Conservation (phyloP, 2,329 filamentous ascomycete genomes). For the Apiospora arundinis region DNA sequence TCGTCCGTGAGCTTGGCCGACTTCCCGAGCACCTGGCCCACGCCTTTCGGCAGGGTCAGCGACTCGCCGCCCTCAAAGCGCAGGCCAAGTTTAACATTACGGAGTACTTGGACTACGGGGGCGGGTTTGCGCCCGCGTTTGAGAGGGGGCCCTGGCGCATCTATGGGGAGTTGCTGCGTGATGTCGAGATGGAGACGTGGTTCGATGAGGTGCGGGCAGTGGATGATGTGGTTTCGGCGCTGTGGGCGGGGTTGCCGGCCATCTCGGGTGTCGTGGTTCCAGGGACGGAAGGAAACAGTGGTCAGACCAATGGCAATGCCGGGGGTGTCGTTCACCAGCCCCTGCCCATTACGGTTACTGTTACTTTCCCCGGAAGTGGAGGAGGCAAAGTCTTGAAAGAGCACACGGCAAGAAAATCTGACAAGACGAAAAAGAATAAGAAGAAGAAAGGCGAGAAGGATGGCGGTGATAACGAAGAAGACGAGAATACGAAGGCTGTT, state of each 20-base stretch:
- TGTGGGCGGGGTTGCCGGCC: conserved; percentile 21
- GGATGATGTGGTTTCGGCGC: conserved; percentile 22
- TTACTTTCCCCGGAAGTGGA: neutral
- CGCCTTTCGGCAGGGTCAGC: neutral
- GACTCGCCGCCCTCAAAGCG: neutral
- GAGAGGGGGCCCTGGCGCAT: neutral
- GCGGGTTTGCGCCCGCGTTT: neutral
- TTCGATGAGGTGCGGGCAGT: conserved; percentile 21
- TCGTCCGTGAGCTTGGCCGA: too few relatives aligned
- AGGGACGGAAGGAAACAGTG: neutral
- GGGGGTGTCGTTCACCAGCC: neutral
- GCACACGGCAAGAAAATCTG: too few relatives aligned
- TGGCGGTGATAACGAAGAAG: neutral
- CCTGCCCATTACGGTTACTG: neutral
- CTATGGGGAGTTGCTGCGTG: conserved; percentile 20
- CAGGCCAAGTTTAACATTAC: neutral
- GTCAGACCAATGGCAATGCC: neutral
- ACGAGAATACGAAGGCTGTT: conserved; percentile 1
- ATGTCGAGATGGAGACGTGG: conserved; percentile 22
- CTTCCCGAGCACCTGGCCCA: too few relatives aligned
- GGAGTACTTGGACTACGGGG: neutral
- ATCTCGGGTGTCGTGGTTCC: neutral
- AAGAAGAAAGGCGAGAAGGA: neutral
- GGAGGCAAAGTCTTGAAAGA: too few relatives aligned
- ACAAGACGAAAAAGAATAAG: neutral